Percentiles rank a stretch among this genome's conserved stretches.
These are phyloP conservation scores for Yamadazyma aaseri DNA, from an alignment of 1,139 yeast species.

Conservation along the genomic window DNA sequence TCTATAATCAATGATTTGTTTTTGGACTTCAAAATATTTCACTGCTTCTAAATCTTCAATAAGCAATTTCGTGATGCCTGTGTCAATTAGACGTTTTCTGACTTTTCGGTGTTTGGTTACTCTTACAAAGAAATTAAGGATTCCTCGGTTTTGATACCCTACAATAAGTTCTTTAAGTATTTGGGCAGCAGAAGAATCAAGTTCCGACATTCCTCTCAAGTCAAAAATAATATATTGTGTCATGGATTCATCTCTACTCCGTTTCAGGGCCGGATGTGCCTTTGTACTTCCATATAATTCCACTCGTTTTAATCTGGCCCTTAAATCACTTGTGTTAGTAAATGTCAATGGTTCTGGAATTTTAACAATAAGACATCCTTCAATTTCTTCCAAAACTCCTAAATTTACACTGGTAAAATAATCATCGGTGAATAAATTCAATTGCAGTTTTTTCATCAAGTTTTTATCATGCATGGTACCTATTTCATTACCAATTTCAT, in stretches of 20 bases:
- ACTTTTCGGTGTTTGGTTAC: slow-evolving; percentile 45
- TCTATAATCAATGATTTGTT: slow-evolving; percentile 1
- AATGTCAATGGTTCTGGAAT: slow-evolving; percentile 93
- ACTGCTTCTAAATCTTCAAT: slow-evolving; percentile 25
- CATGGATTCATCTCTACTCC: slow-evolving; percentile 52
- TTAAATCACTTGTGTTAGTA: slow-evolving; percentile 83
- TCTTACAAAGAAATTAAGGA: slow-evolving; percentile 64
- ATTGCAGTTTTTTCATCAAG: slow-evolving; percentile 14
- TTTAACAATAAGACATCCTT: slow-evolving; percentile 82
- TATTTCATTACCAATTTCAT: slow-evolving; percentile 1
- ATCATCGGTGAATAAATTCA: slow-evolving; percentile 38
- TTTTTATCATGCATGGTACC: slow-evolving; percentile 1
- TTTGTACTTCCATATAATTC: slow-evolving; percentile 83
- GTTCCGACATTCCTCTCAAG: slow-evolving; percentile 78
- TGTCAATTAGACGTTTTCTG: slow-evolving; percentile 27
- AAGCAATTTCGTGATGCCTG: slow-evolving; percentile 34
- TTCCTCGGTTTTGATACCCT: slow-evolving; percentile 54
- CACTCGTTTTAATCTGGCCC: slow-evolving; percentile 69
- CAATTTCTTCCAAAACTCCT: slow-evolving; percentile 63
- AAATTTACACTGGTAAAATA: slow-evolving; percentile 38
- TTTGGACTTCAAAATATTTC: slow-evolving; percentile 28
- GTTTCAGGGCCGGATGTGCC: slow-evolving; percentile 79
- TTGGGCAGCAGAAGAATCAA: slow-evolving; percentile 88
- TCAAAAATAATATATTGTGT: slow-evolving; percentile 76
- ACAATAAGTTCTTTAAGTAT: slow-evolving; percentile 61